phyloP scores from a whole-genome alignment of 2,329 filamentous ascomycete genomes.

The Mycocentrospora acerina region DNA sequence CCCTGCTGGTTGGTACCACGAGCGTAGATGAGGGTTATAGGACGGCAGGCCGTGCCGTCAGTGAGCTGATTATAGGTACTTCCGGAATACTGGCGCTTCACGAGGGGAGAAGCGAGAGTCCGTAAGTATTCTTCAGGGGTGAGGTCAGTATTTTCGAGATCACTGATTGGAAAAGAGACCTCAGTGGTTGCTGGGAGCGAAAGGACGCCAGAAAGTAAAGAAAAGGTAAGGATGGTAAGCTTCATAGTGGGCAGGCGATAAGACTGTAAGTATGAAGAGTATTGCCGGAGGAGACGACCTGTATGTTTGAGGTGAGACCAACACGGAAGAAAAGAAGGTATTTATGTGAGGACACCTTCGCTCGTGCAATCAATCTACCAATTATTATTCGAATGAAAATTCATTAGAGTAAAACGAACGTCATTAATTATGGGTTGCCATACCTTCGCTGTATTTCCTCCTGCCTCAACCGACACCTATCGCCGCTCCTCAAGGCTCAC shows the following conservation, averaged over 20 bases:
- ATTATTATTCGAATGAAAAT: too few relatives aligned
- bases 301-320: slow-evolving; percentile 1
- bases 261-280: neutral
- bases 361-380: too few relatives aligned
- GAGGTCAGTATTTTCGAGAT: slow-evolving; percentile 6
- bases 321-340: neutral
- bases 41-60: slow-evolving; percentile 39
- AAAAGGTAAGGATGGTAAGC: slow-evolving; percentile 11
- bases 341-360: slow-evolving; percentile 1
- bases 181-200: slow-evolving; percentile 9
- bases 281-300: slow-evolving; percentile 2
- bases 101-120: slow-evolving; percentile 2
- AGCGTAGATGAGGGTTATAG: slow-evolving; percentile 56
- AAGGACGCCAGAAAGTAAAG: slow-evolving; percentile 7
- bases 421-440: too few relatives aligned
- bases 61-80: slow-evolving; percentile 26
- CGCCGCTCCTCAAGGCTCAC: too few relatives aligned
- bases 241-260: slow-evolving; percentile 7
- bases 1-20: slow-evolving; percentile 56
- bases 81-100: slow-evolving; percentile 19
- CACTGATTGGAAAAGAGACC: slow-evolving; percentile 12
- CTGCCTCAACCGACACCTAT: too few relatives aligned
- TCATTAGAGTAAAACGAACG: too few relatives aligned
- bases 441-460: too few relatives aligned
- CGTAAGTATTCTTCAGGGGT: slow-evolving; percentile 11